Percentiles rank a stretch among this genome's conserved stretches.
Conservation (phyloP, 129 eudicot species). For the Tagetes erecta region DNA sequence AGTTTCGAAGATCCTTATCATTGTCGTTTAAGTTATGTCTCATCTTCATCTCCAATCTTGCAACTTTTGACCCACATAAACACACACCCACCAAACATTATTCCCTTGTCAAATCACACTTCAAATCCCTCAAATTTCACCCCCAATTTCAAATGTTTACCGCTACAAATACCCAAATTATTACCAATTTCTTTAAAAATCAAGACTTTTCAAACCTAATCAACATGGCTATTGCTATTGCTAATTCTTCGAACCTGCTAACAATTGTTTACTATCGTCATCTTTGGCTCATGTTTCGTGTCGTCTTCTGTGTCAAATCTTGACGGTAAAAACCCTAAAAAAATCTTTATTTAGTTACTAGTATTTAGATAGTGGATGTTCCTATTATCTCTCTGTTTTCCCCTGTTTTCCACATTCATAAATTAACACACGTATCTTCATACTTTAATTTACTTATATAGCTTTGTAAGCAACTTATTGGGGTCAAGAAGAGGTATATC, state of each 20-base stretch:
- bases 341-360: not conserved
- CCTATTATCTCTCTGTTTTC: slow-evolving; percentile 19
- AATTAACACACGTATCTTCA: slow-evolving; percentile 27
- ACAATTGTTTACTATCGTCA: slow-evolving; percentile 38
- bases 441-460: slow-evolving; percentile 24
- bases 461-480: slow-evolving; percentile 26
- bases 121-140: slow-evolving; percentile 9
- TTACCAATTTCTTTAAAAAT: not conserved
- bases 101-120: slow-evolving; percentile 41
- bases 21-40: not conserved
- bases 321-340: slow-evolving; percentile 41
- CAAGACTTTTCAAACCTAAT: slow-evolving; percentile 39
- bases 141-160: slow-evolving; percentile 31
- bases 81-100: slow-evolving; percentile 27
- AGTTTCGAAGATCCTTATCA: slow-evolving; percentile 29
- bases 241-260: slow-evolving; percentile 38
- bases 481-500: slow-evolving; percentile 26
- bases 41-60: slow-evolving; percentile 24
- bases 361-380: slow-evolving; percentile 27
- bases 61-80: slow-evolving; percentile 18
- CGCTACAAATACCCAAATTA: slow-evolving; percentile 19
- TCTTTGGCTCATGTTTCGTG: slow-evolving; percentile 49
- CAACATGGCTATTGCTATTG: slow-evolving; percentile 28
- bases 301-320: slow-evolving; percentile 41
- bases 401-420: slow-evolving; percentile 31